Conservation (phyloP, 2,329 filamentous ascomycete genomes). For the Pestalotiopsis sp. region DNA sequence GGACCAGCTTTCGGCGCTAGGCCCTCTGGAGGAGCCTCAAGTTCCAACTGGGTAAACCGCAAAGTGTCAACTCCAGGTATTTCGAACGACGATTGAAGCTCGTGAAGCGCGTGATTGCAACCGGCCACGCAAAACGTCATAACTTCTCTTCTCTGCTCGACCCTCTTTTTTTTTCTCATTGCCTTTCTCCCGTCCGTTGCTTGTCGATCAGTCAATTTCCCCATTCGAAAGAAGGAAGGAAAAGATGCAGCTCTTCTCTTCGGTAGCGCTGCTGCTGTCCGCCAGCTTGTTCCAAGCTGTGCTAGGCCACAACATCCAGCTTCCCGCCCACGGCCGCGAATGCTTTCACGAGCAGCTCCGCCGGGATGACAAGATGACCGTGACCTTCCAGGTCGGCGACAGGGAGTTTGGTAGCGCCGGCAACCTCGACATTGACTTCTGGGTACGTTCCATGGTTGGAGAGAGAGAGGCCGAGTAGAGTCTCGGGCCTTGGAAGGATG, state of each 20-base stretch:
- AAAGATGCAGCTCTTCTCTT: constrained; percentile 46
- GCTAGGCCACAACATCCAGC: constrained; percentile 91
- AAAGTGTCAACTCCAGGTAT: constrained; percentile 17
- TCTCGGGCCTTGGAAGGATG: background rate
- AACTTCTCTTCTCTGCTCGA: background rate
- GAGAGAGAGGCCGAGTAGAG: background rate
- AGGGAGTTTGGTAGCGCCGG: constrained; percentile 92
- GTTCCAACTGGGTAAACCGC: constrained; percentile 5
- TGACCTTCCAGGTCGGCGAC: constrained; percentile 97
- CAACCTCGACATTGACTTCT: constrained; percentile 96
- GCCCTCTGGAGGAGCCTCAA: constrained; percentile 8
- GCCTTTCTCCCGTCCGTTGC: background rate
- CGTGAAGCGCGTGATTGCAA: constrained; percentile 5
- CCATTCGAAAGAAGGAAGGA: constrained; percentile 13
- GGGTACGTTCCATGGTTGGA: constrained; percentile 63
- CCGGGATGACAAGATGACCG: constrained; percentile 95
- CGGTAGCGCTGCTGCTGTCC: constrained; percentile 53
- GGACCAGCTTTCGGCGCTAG: background rate
- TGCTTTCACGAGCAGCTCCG: constrained; percentile 96
- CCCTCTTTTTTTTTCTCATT: background rate
- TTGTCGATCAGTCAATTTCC: background rate
- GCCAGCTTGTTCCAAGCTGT: constrained; percentile 51
- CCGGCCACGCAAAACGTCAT: constrained; percentile 4
- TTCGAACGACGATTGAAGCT: constrained; percentile 6
- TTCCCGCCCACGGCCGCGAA: constrained; percentile 90